Evolutionary conservation across 345 rosid genomes (phyloP).

Genomic region (Leavenworthia alabamica): DNA sequence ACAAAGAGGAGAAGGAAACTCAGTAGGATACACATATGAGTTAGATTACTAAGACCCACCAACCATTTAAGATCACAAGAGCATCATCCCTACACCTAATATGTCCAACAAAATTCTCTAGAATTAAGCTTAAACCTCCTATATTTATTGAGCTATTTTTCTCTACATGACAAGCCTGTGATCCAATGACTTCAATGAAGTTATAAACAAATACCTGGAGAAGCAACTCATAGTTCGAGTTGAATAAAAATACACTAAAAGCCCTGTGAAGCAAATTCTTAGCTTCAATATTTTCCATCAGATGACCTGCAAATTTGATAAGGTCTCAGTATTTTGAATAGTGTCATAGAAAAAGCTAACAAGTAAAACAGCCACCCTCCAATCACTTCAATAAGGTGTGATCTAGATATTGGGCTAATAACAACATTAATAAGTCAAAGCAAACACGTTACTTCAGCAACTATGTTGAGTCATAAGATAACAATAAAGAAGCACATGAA

Average conservation of each 20-base stretch:
- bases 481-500: background rate
- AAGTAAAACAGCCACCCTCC: background rate
- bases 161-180: background rate
- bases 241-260: conserved; percentile 90
- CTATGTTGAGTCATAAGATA: background rate
- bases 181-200: conserved; percentile 4
- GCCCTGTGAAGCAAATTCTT: conserved; percentile 86
- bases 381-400: background rate
- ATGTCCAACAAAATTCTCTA: background rate
- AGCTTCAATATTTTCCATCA: conserved; percentile 87
- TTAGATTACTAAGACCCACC: background rate
- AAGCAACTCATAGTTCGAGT: conserved; percentile 89
- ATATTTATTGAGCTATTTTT: background rate
- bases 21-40: background rate
- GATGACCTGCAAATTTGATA: conserved; percentile 59
- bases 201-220: conserved; percentile 67
- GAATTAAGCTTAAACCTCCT: background rate
- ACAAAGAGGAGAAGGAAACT: background rate
- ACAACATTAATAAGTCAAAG: no score
- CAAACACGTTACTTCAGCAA: no score
- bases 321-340: background rate
- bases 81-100: background rate
- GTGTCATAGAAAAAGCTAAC: background rate
- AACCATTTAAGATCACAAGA: background rate
- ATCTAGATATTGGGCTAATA: no score